Conservation (phyloP, 306 rosid genomes). For the Prunus kanzakura region DNA sequence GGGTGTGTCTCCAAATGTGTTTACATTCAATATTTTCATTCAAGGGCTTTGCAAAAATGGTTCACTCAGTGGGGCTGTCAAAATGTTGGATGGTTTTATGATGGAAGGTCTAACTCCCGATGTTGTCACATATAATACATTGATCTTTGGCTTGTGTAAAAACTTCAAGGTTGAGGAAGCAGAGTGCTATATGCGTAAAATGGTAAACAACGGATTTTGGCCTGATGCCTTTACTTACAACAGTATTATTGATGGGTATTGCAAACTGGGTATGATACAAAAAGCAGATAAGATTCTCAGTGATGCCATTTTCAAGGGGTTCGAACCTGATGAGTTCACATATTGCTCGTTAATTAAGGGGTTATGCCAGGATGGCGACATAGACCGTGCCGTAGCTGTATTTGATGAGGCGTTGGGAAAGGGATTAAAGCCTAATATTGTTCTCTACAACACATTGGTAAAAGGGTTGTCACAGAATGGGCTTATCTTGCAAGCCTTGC, state of each 20-base stretch:
- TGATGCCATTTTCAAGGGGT: slow-evolving; percentile 79
- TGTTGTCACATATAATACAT: slow-evolving; percentile 72
- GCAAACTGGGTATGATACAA: slow-evolving; percentile 70
- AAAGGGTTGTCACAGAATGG: slow-evolving; percentile 79
- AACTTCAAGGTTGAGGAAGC: slow-evolving; percentile 58
- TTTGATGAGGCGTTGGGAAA: slow-evolving; percentile 61
- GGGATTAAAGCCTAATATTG: slow-evolving; percentile 61
- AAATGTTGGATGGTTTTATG: slow-evolving; percentile 44
- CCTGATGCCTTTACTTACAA: slow-evolving; percentile 82
- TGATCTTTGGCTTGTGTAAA: slow-evolving; percentile 78
- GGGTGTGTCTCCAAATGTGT: slow-evolving; percentile 74
- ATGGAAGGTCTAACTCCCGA: slow-evolving; percentile 69
- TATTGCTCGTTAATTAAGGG: slow-evolving; percentile 78
- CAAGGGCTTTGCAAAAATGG: slow-evolving; percentile 76
- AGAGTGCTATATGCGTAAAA: slow-evolving; percentile 57
- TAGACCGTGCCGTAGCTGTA: slow-evolving; percentile 62
- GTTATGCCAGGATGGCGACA: slow-evolving; percentile 59
- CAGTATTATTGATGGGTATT: slow-evolving; percentile 71
- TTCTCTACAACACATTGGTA: slow-evolving; percentile 68
- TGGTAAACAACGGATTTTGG: slow-evolving; percentile 76
- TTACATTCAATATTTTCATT: slow-evolving; percentile 72
- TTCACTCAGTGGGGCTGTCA: slow-evolving; percentile 44
- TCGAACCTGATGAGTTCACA: slow-evolving; percentile 79
- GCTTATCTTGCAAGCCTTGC: slow-evolving; percentile 80
- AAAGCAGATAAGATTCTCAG: slow-evolving; percentile 65